Evolutionary conservation across 352 stramenopile genomes (phyloP), one percentile per base, ranked within the genome.

Genomic region (Vaucheria bursata): DNA sequence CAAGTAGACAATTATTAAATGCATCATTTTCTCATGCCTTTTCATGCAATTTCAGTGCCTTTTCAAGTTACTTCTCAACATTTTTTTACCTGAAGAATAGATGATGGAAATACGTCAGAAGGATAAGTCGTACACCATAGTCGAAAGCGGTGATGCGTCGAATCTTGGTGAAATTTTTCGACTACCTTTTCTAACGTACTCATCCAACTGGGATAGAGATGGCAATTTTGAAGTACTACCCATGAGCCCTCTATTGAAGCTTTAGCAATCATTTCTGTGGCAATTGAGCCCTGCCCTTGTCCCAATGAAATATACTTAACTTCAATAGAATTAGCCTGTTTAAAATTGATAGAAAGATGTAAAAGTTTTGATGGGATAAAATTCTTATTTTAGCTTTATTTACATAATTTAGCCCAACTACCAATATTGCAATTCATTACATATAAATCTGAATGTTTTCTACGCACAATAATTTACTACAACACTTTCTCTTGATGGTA

Each of bases 41-140:
- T n/a, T n/a, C n/a, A n/a, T n/a, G n/a, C n/a, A n/a, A n/a, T n/a
- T n/a, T n/a, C n/a, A n/a, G n/a, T n/a, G n/a, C n/a, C n/a, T n/a
- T n/a, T n/a, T n/a, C n/a, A n/a, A n/a, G n/a, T n/a, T n/a, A n/a
- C n/a, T n/a, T n/a, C n/a, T n/a, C n/a, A n/a, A n/a, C n/a, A n/a
- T n/a, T n/a, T n/a, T n/a, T 34, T 68, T 68, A 34, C 53, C 65
- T 72, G 65, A 31, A 97, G 87, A 40, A 97, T 89, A 0, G 91
- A 90, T 0, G 94, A 89, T 0, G 93, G 93, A 77, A 97, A 97
- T 7, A 96, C 90, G 66, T 93, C 87, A 12, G 89, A 94, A 31
- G 93, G 93, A 75, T 97, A 97, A 36, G 91, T 97, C 8, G 93
- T 97, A 78, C 90, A 96, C 93, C 93, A 97, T 31, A 97, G 79